Evolutionary conservation across 2,329 filamentous ascomycete genomes (phyloP).

Genomic region (Arthrinium puccinioides): DNA sequence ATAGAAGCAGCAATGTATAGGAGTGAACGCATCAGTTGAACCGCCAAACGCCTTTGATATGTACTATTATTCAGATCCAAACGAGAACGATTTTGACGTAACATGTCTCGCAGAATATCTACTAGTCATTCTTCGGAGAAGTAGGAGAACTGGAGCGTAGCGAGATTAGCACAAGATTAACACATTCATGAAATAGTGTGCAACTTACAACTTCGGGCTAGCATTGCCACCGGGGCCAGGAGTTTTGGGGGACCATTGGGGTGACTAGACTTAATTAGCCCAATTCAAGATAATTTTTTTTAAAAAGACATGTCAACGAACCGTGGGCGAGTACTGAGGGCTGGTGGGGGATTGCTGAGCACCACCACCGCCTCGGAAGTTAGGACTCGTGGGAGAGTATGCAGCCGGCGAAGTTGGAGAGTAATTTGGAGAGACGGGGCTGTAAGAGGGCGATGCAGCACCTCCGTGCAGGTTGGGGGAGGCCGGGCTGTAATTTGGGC

Average conservation of each 20-base stretch:
- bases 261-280: conserved; percentile 31
- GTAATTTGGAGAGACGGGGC: conserved; percentile 67
- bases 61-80: conserved; percentile 7
- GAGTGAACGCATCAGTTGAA: too few relatives aligned
- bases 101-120: not conserved
- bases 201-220: conserved; percentile 33
- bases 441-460: conserved; percentile 53
- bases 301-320: conserved; percentile 24
- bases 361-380: conserved; percentile 45
- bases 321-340: conserved; percentile 67
- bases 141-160: conserved; percentile 23
- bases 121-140: conserved; percentile 19
- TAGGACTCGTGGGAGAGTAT: conserved; percentile 58
- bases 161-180: too few relatives aligned
- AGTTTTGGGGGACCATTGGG: conserved; percentile 36
- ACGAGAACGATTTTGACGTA: not conserved
- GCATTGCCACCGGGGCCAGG: conserved; percentile 31
- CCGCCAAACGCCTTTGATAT: conserved; percentile 6
- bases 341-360: conserved; percentile 57
- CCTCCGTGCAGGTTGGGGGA: conserved; percentile 46
- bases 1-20: not conserved
- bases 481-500: conserved; percentile 65
- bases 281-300: not conserved
- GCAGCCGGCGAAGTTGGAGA: conserved; percentile 65
- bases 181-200: not conserved